Base-by-base conservation (phyloP, 345 rosid species). In the Eucalyptus marginata region DNA sequence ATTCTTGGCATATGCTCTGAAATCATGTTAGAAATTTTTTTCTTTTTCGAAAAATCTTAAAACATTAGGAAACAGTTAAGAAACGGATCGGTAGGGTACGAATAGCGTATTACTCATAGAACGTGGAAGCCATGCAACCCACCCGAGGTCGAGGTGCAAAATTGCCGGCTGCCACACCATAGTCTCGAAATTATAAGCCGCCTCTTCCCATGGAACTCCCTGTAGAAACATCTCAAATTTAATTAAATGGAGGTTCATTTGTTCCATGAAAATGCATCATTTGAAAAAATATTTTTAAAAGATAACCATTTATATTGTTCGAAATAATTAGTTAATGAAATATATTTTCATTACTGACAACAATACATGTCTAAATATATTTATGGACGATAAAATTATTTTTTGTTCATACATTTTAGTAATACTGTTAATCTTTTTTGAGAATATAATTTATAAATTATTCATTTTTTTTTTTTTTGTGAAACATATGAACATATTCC, bases 381-480 rank as follows among this genome's bases (percentile, higher is more conserved):
- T 76, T 40, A 8, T 20, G 8, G 22, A 10, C 0, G 0, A 76
- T 36, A 11, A 76, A 9, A 10, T 10, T 7, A 17, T 17, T 68
- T 36, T 68, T 71, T 2, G 1, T 36, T 40, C 7, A 4, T 33
- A 0, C 0, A 68, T 68, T 68, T 68, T 10, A 68, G 7, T 3
- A 10, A 68, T 2, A 68, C 2, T 17, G 0, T 8, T 9, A 14
- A 33, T 33, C 0, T 10, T 31, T 31, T 68, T 17, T 16, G 1
- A 18, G 2, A 33, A 16, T 4, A 15, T 68, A 7, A 33, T 33
- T 68, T 33, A 7, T 33, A 68, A 68, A 33, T 33, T 18, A 68
- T 10, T 68, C 2, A 33, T 40, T 4, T 40, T 40, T 36, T 36
- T 36, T 24, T 17, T 5, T 29, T 76, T 1, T 10, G 7, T 4